Percentiles rank a stretch among this genome's conserved stretches.
These are phyloP conservation scores for Geotrichum australiense DNA, from an alignment of 1,139 yeast species.

Conservation along the genomic window DNA sequence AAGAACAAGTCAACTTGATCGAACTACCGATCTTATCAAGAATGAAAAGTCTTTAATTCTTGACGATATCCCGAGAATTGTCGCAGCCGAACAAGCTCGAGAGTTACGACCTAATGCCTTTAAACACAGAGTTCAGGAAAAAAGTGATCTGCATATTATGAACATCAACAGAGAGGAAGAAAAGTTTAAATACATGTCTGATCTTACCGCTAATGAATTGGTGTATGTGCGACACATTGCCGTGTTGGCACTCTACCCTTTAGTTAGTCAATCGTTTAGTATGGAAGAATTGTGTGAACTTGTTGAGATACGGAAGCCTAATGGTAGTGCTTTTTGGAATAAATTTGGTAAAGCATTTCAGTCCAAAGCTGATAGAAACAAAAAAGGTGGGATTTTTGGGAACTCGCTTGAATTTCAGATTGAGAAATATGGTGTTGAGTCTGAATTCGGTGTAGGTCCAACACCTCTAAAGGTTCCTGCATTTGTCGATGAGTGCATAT, in stretches of 20 bases:
- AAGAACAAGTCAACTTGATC: slow-evolving; percentile 32
- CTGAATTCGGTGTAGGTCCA: slow-evolving; percentile 84
- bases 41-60: slow-evolving; percentile 82
- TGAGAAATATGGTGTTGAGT: slow-evolving; percentile 73
- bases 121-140: slow-evolving; percentile 21
- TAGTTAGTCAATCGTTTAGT: slow-evolving; percentile 36
- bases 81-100: slow-evolving; percentile 94
- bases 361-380: slow-evolving; percentile 32
- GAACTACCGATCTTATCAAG: slow-evolving; percentile 64
- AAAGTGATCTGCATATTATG: slow-evolving; percentile 23
- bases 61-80: slow-evolving; percentile 95
- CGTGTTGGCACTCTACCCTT: slow-evolving; percentile 48
- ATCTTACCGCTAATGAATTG: slow-evolving; percentile 56
- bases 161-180: slow-evolving; percentile 19
- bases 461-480: slow-evolving; percentile 69
- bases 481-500: slow-evolving; percentile 76
- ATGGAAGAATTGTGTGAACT: slow-evolving; percentile 49
- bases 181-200: slow-evolving; percentile 52
- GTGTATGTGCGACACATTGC: slow-evolving; percentile 62
- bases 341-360: slow-evolving; percentile 46
- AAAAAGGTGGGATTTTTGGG: slow-evolving; percentile 60
- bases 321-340: slow-evolving; percentile 48
- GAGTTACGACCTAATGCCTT: slow-evolving; percentile 42
- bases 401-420: slow-evolving; percentile 66
- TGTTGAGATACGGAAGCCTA: slow-evolving; percentile 51